Evolutionary conservation across 345 rosid genomes (phyloP), one percentile per base, ranked within the genome.

Genomic region (Arabidopsis arenosa): DNA sequence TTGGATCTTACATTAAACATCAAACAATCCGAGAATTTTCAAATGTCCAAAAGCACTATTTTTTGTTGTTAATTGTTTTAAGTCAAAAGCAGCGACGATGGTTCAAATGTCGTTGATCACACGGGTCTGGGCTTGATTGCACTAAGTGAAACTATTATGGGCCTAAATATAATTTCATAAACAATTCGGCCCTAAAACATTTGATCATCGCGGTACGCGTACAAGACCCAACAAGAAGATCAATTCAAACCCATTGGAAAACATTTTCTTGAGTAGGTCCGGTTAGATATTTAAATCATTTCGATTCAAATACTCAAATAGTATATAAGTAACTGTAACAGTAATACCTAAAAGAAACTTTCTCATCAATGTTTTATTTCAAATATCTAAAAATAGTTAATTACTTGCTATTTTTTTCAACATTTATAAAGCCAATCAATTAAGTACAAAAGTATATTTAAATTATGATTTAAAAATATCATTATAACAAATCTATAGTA

Each of bases 201-300:
- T 11, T 13, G 23, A 32, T 30, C 14, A 57, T 7, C 40, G 62
- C 18, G 21, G 39, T 14, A 18, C 21, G 3, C 21, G 3, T 2
- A 45, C 18, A 45, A 14, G 49, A 15, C 53, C 53, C 53, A 47
- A 59, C 13, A 65, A 65, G 30, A 65, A 47, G 70, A 45, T 57
- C 62, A 23, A 33, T 18, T 18, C 21, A 18, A 28, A 64, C 18
- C 35, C 11, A 26, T 61, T 61, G 49, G 9, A 40, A 11, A 44
- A 15, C 10, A 30, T 26, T 64, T 64, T 28, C 45, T 8, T 35
- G 1, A 8, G 45, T 15, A 36, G 14, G 45, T 9, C 28, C 41
- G 1, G 15, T 28, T 54, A 54, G 36, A 12, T 54, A 54, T 26
- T 52, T 28, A 26, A 54, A 54, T 28, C 3, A 54, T 30, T 13